A percentile compares a stretch with the other conserved stretches of the same genome.
Evolutionary conservation across 176 grass and related monocot genomes (phyloP).

Genomic region (Ensete ventricosum): DNA sequence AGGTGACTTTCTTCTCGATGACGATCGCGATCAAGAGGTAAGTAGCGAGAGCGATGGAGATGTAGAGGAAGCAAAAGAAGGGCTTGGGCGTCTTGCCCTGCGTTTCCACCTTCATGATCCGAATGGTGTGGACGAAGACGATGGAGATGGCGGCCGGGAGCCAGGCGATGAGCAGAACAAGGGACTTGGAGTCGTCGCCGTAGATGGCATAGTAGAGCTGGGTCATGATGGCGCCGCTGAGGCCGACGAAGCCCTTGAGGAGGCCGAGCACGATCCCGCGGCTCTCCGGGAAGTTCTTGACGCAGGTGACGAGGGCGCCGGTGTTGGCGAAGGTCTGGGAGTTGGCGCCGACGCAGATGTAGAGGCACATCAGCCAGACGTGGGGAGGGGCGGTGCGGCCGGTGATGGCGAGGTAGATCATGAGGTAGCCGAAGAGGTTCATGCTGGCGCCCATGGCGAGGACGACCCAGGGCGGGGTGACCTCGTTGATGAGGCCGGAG

Average conservation of each 20-base stretch:
- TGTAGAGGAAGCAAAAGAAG: conserved; percentile 82
- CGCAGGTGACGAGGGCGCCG: conserved; percentile 18
- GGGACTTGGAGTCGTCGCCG: conserved; percentile 23
- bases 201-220: conserved; percentile 18
- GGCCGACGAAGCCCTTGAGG: conserved; percentile 21
- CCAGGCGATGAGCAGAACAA: conserved; percentile 41
- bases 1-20: conserved; percentile 21
- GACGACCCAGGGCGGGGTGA: conserved; percentile 33
- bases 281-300: conserved; percentile 26
- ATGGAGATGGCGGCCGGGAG: conserved; percentile 35
- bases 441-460: conserved; percentile 37
- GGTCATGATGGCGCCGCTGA: conserved; percentile 18
- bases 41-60: conserved; percentile 56
- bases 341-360: conserved; percentile 19
- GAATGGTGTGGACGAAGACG: conserved; percentile 23
- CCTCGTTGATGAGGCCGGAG: conserved; percentile 40
- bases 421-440: conserved; percentile 51
- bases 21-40: conserved; percentile 57
- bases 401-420: conserved; percentile 53
- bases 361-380: conserved; percentile 20
- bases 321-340: conserved; percentile 20
- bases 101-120: conserved; percentile 24
- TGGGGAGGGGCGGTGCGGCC: neutral
- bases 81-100: conserved; percentile 9
- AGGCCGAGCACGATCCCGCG: conserved; percentile 18